Evolutionary conservation across 106 monocot species (phyloP), one percentile per base, ranked within the genome.

Genomic region (Iris macrosiphon): DNA sequence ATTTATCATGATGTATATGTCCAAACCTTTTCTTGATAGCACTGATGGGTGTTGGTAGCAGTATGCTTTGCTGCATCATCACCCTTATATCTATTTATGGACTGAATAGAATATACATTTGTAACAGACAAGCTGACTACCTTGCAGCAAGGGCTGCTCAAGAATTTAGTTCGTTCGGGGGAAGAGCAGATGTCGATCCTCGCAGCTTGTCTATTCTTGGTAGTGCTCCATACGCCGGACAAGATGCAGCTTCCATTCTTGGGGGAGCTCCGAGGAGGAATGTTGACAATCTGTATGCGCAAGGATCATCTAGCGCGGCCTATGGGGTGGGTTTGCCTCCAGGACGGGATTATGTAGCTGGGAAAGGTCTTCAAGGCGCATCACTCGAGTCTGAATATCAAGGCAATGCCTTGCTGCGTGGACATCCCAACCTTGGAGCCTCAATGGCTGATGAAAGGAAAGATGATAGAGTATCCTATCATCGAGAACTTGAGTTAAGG

Each of bases 81-180:
- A 43, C 12, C 62, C 17, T 57, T 63, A 40, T 34, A 30, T 44
- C 54, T 52, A 52, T 24, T 55, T 34, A 25, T 68, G 28, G 66
- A 79, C 83, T 87, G 60, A 92, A 82, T 57, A 76, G 74, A 68
- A 68, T 74, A 77, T 98, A 79, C 76, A 80, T 98, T 98, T 98
- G 49, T 98, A 80, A 86, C 90, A 98, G 96, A 90, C 96, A 86
- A 80, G 65, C 79, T 51, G 96, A 98, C 45, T 98, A 83, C 67
- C 77, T 78, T 49, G 66, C 96, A 80, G 82, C 75, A 65, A 72
- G 85, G 51, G 46, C 72, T 65, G 86, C 76, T 60, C 76, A 76
- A 66, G 84, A 89, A 28, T 63, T 67, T 81, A 67, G 53, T 55
- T 67, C 78, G 9, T 92, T 76, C 62, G 73, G 76, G 45, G 79